phyloP scores from a whole-genome alignment of 805 yeast genomes.

The Jamesozyma hellenica region DNA sequence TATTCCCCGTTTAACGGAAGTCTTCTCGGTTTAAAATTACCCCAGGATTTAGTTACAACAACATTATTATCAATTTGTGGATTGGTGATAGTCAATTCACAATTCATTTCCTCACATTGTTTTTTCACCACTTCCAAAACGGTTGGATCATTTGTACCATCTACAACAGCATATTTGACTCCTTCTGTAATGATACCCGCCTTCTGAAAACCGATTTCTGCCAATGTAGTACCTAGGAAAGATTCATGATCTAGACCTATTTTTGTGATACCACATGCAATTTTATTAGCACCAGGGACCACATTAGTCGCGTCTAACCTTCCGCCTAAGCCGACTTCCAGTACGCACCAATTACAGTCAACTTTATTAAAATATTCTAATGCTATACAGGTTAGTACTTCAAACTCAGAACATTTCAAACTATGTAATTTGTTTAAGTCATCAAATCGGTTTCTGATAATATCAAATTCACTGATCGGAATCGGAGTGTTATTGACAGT shows the following conservation, averaged over 20 bases:
- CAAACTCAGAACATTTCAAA: constrained; percentile 80
- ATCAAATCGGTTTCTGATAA: constrained; percentile 36
- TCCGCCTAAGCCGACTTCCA: constrained; percentile 97
- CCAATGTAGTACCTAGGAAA: constrained; percentile 57
- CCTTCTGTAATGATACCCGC: constrained; percentile 62
- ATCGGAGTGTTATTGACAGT: constrained; percentile 54
- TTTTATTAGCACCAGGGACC: constrained; percentile 36
- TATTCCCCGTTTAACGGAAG: constrained; percentile 64
- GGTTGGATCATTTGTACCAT: constrained; percentile 47
- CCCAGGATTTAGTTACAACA: constrained; percentile 25
- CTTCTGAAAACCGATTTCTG: constrained; percentile 64
- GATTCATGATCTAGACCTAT: constrained; percentile 80
- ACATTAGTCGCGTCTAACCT: constrained; percentile 82
- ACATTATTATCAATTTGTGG: constrained; percentile 6
- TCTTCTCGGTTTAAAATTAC: constrained; percentile 19
- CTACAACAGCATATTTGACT: constrained; percentile 55
- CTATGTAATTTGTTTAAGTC: constrained; percentile 31
- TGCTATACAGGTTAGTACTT: constrained; percentile 75
- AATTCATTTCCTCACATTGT: constrained; percentile 28
- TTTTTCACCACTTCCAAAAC: constrained; percentile 40
- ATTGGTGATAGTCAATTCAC: constrained; percentile 24
- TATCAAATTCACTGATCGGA: constrained; percentile 34
- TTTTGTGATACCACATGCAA: constrained; percentile 69
- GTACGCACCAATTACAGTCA: constrained; percentile 60
- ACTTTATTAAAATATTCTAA: constrained; percentile 56